Conservation (phyloP, 371 early-diverging fungal genomes). For the Saksenaea vasiformis region DNA sequence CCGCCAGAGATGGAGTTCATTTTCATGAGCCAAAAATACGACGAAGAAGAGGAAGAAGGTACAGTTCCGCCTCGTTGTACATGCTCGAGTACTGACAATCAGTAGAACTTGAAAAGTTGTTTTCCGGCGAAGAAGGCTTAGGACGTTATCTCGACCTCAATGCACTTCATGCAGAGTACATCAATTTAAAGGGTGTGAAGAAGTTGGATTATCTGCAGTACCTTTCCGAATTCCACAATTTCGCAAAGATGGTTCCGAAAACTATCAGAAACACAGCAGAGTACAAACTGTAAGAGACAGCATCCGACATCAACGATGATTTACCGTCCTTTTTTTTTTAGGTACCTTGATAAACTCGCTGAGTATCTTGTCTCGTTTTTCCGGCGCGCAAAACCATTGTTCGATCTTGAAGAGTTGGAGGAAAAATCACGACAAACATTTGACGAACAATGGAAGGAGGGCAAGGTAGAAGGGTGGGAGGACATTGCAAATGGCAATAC, state of each 20-base stretch:
- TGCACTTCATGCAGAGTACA: conserved; percentile 69
- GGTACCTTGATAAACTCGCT: conserved; percentile 68
- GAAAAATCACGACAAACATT: conserved; percentile 56
- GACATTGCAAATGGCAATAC: conserved; percentile 36
- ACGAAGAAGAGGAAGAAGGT: conserved; percentile 41
- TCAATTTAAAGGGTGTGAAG: conserved; percentile 80
- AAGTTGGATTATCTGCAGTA: conserved; percentile 81
- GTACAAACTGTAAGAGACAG: conserved; percentile 57
- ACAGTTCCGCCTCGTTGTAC: neutral
- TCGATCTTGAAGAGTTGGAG: conserved; percentile 61
- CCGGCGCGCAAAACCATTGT: conserved; percentile 77
- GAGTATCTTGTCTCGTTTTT: conserved; percentile 81
- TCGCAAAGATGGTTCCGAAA: conserved; percentile 61
- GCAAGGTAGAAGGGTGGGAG: conserved; percentile 70
- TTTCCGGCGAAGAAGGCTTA: conserved; percentile 89
- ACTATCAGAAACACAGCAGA: conserved; percentile 59
- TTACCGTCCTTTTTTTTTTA: conserved; percentile 13
- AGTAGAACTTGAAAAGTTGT: conserved; percentile 77
- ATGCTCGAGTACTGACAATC: neutral
- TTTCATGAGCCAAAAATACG: conserved; percentile 43
- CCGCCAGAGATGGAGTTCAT: conserved; percentile 81
- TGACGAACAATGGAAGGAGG: conserved; percentile 61
- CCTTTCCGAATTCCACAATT: conserved; percentile 69
- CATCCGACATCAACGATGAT: neutral
- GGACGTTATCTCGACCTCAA: conserved; percentile 92